Evolutionary conservation across 1,284 basidiomycete species (phyloP), one percentile per base, ranked within the genome.

Genomic region (Meira miltonrushii): DNA sequence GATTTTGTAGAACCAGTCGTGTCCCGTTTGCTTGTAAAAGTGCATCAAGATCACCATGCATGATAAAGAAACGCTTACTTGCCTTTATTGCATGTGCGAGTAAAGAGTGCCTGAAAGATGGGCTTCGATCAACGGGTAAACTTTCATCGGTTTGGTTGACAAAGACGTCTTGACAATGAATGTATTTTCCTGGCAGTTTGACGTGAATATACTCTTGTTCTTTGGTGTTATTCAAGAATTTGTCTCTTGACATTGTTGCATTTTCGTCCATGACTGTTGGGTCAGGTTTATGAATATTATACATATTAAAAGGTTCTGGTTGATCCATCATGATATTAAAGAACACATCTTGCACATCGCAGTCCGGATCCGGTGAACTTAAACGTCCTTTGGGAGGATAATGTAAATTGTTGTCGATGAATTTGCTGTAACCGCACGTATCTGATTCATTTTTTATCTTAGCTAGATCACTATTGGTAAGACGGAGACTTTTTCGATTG

Each of bases 201-300:
- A 64, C 71, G 46, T 75, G 66, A 54, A 74, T 65, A 19, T 65
- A 66, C 37, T 70, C 53, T 56, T 75, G 74, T 44, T 72, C 61
- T 10, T 62, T 68, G 12, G 64, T 59, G 1, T 61, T 58, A 59
- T 67, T 60, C 47, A 67, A 67, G 44, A 68, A 17, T 38, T 64
- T 59, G 52, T 68, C 67, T 37, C 40, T 40, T 23, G 60, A 39
- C 17, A 13, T 39, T 8, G 67, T 39, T 5, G 41, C 37, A 17
- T 37, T n/a, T 1, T 44, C 23, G 43, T 55, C 58, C 3, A 54
- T 25, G 23, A 39, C 33, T 11, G 15, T 9, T 8, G 59, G 55
- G 7, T 41, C 50, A 21, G 21, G n/a, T 41, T 53, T 19, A 15
- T 46, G 13, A 23, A 62, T 41, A 33, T 62, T 33, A 56, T 64